Conservation (phyloP, 1,139 yeast genomes). For the Tardiomyces digboiensis region DNA sequence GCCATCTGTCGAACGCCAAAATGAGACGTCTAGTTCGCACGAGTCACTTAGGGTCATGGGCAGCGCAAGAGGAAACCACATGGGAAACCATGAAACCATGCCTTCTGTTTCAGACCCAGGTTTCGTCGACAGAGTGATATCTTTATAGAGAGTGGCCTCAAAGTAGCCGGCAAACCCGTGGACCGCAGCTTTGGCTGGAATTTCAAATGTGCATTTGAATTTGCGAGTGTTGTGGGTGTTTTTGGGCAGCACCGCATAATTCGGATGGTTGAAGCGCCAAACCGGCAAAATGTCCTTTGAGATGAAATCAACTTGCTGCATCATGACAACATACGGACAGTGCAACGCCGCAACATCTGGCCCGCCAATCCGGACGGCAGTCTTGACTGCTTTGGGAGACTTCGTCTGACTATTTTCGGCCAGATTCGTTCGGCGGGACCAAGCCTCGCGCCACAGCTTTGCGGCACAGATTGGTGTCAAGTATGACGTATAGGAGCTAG, state of each 20-base stretch:
- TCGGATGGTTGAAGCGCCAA: conserved; percentile 23
- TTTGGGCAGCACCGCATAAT: conserved; percentile 5
- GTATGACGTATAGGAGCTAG: conserved; percentile 48
- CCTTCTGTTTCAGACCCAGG: conserved; percentile 47
- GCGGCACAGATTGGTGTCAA: conserved; percentile 63
- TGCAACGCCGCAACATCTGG: conserved; percentile 20
- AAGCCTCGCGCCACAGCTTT: conserved; percentile 27
- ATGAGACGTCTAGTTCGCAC: conserved; percentile 40
- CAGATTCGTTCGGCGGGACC: background rate
- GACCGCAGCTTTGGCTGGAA: conserved; percentile 39
- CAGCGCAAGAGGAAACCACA: conserved; percentile 55
- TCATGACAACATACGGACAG: conserved; percentile 51
- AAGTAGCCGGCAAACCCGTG: conserved; percentile 77
- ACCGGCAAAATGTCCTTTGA: conserved; percentile 17
- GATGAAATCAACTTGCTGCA: conserved; percentile 38
- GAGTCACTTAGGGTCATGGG: conserved; percentile 44
- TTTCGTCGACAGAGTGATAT: conserved; percentile 44
- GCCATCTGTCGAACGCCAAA: conserved; percentile 34
- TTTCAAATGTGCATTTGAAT: conserved; percentile 28
- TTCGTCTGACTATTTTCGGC: conserved; percentile 1
- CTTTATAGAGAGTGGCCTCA: conserved; percentile 53
- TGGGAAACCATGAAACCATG: conserved; percentile 61
- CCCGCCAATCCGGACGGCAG: background rate
- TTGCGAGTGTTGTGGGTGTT: conserved; percentile 24
- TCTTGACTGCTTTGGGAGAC: background rate